These are phyloP conservation scores for Syzygium aqueum DNA, from an alignment of 345 rosid species.

Conservation along the genomic window DNA sequence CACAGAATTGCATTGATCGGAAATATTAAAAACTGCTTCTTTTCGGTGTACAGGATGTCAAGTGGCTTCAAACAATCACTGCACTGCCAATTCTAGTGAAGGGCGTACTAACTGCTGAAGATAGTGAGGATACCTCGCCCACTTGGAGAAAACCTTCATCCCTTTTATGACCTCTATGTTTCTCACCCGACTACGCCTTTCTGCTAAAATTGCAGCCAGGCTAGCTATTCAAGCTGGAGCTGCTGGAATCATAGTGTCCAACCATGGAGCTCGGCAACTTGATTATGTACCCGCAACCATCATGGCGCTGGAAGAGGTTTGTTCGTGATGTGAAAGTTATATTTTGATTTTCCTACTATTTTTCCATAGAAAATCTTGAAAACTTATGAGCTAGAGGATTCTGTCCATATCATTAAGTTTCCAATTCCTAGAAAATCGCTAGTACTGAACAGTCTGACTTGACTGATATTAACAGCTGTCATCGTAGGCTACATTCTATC, in stretches of 20 bases:
- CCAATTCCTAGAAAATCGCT: background rate
- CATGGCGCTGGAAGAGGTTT: slow-evolving; percentile 85
- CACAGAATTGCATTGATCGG: background rate
- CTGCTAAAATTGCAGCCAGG: slow-evolving; percentile 41
- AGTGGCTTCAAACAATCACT: slow-evolving; percentile 93
- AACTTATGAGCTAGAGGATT: background rate
- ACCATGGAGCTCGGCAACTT: slow-evolving; percentile 95
- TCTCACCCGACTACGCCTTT: background rate
- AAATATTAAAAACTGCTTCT: background rate
- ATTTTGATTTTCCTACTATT: background rate
- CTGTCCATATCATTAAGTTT: background rate
- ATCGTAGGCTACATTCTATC: background rate
- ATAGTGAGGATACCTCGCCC: slow-evolving; percentile 32
- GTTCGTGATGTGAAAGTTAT: background rate
- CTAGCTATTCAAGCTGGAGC: slow-evolving; percentile 63
- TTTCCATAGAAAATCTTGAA: background rate
- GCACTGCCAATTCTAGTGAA: slow-evolving; percentile 85
- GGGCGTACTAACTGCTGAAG: slow-evolving; percentile 91
- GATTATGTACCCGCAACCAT: slow-evolving; percentile 87
- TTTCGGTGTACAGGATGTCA: slow-evolving; percentile 46
- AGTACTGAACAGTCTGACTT: background rate
- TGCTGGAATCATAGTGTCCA: slow-evolving; percentile 90
- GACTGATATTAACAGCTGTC: background rate
- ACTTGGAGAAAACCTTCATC: background rate
- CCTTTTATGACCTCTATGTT: background rate